Evolutionary conservation across 352 stramenopile genomes (phyloP), one percentile per base, ranked within the genome.

Genomic region (Albugo candida): DNA sequence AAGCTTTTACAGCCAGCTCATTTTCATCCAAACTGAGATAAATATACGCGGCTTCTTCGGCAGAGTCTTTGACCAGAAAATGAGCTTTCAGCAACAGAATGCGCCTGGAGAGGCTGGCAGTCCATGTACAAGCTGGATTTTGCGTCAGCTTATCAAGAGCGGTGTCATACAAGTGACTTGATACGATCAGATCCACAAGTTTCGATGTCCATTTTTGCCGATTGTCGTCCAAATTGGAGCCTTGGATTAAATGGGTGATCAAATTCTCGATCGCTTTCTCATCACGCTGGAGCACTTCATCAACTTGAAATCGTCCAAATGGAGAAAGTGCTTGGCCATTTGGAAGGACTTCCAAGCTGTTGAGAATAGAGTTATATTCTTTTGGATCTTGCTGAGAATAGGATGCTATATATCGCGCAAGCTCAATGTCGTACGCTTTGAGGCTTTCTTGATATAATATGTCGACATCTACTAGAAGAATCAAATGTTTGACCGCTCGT

Each of bases 331-430:
- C 8, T 31, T 31, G 24, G 8, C 8, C 24, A 31, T 10, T 31
- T 31, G 3, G 24, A 10, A 31, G 24, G 24, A 8, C 24, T 31
- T 31, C 24, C 27, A 81, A 64, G n/a, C 56, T 61, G 17, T 81
- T 64, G 2, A 87, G 47, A 36, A 83, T 68, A 13, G 24, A 31
- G 24, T 31, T 31, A 31, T 31, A 31, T 38, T 81, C 70, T 34
- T 79, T 77, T 14, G 75, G 75, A 39, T 87, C 75, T 13, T 68
- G 61, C 41, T 84, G 59, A 13, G 70, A 81, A 55, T 77, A 66
- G 21, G 61, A 63, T 17, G 72, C 70, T 1, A 87, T 50, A 21
- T 70, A 64, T 37, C 70, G 70, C 18, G 78, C 70, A 12, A 87
- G 62, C 0, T 59, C 48, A 16, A 87, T 37, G 47, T 87, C 70